Evolutionary conservation across 1,139 yeast genomes (phyloP).

Genomic region (Geotrichum candidum): DNA sequence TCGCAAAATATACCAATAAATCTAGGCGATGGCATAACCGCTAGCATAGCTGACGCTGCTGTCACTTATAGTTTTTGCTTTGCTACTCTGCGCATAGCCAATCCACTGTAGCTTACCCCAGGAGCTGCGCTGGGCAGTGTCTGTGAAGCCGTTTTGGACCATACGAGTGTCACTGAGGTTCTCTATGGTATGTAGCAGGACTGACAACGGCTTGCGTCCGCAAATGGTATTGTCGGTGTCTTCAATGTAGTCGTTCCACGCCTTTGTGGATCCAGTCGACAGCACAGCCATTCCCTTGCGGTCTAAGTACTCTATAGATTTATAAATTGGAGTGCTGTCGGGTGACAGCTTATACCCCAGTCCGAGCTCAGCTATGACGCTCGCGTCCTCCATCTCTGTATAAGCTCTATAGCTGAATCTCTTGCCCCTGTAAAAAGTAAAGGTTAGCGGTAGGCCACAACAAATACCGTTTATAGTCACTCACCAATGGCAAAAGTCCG

Average conservation of each 20-base stretch:
- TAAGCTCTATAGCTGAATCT: conserved; percentile 23
- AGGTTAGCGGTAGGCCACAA: background rate
- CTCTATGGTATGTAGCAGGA: conserved; percentile 53
- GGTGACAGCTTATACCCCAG: conserved; percentile 8
- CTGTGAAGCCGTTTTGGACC: conserved; percentile 19
- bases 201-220: conserved; percentile 78
- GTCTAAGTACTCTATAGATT: conserved; percentile 70
- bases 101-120: conserved; percentile 56
- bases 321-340: conserved; percentile 46
- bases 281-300: conserved; percentile 62
- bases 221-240: conserved; percentile 85
- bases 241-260: conserved; percentile 64
- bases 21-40: conserved; percentile 51
- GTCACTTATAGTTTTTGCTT: conserved; percentile 46
- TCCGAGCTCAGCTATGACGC: background rate
- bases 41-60: conserved; percentile 89
- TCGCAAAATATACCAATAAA: background rate
- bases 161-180: conserved; percentile 20
- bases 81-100: conserved; percentile 75
- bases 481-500: conserved; percentile 95
- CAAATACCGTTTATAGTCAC: conserved; percentile 39
- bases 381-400: conserved; percentile 21
- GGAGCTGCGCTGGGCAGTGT: conserved; percentile 15
- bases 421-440: conserved; percentile 20
- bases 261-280: conserved; percentile 44